Evolutionary conservation across 306 rosid genomes (phyloP).

Genomic region (Rosa persica): DNA sequence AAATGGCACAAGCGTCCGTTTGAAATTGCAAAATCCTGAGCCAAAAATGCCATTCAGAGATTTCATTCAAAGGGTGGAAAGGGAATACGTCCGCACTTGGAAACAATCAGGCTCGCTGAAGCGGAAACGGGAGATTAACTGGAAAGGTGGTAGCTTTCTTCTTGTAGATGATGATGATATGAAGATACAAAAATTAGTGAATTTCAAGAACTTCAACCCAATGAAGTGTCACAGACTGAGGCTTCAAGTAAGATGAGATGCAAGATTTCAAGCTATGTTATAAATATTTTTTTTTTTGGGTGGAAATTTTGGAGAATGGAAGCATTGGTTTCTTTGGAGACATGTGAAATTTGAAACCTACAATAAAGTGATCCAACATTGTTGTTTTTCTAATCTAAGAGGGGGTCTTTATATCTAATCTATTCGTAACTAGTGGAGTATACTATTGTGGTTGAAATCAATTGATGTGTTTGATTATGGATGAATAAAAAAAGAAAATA

Average conservation of each 20-base stretch:
- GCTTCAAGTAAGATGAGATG: conserved; percentile 47
- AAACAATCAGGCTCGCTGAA: conserved; percentile 6
- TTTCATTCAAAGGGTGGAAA: conserved; percentile 31
- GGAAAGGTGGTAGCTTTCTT: conserved; percentile 33
- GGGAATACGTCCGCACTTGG: conserved; percentile 17
- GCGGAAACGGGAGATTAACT: conserved; percentile 31
- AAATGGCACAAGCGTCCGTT: conserved; percentile 31
- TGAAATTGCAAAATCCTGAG: conserved; percentile 24
- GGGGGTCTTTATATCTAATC: neutral
- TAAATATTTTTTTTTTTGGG: neutral
- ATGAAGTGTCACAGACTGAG: conserved; percentile 43
- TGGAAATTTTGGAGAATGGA: neutral
- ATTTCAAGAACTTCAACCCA: conserved; percentile 34
- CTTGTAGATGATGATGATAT: conserved; percentile 38
- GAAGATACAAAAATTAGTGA: conserved; percentile 19
- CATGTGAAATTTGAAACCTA: neutral
- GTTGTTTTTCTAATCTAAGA: neutral
- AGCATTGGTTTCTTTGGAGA: neutral
- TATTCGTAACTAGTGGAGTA: neutral
- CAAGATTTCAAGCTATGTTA: neutral
- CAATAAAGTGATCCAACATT: neutral
- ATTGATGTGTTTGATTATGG: conserved; percentile 15
- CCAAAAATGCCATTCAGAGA: conserved; percentile 31
- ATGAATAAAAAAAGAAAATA: neutral
- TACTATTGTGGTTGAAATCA: neutral